These are phyloP conservation scores for Aspergillus calidoustus DNA, from an alignment of 2,329 filamentous ascomycete species.

Conservation along the genomic window DNA sequence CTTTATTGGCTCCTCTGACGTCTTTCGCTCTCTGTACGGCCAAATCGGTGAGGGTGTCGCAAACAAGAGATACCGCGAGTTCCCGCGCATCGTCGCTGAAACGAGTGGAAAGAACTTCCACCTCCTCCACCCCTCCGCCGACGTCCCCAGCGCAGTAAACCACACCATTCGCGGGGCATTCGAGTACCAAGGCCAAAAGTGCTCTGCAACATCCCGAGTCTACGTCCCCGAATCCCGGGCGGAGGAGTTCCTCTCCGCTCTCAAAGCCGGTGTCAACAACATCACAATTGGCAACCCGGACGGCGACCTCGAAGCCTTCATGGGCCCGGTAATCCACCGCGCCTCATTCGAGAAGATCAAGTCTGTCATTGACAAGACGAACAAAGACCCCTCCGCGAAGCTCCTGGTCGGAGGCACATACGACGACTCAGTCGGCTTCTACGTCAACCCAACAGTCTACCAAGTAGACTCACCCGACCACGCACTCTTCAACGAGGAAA, in stretches of 20 bases:
- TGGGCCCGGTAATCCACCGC: constrained; percentile 85
- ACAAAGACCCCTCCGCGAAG: constrained; percentile 72
- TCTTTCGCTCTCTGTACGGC: constrained; percentile 86
- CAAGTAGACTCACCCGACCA: constrained; percentile 72
- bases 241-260: constrained; percentile 71
- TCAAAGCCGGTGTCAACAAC: constrained; percentile 67
- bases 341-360: constrained; percentile 79
- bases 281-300: constrained; percentile 73
- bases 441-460: constrained; percentile 82
- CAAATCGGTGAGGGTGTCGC: constrained; percentile 81
- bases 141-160: constrained; percentile 75
- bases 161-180: constrained; percentile 86
- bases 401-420: constrained; percentile 76
- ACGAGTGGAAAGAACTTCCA: constrained; percentile 95
- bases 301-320: constrained; percentile 65
- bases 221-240: constrained; percentile 75
- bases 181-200: constrained; percentile 91
- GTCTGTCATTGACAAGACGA: constrained; percentile 74
- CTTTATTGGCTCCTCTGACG: constrained; percentile 89
- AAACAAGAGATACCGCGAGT: constrained; percentile 71
- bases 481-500: constrained; percentile 73
- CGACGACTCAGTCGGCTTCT: constrained; percentile 72
- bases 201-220: constrained; percentile 78
- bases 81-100: constrained; percentile 84
- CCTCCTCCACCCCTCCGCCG: constrained; percentile 75